Evolutionary conservation across 257 asterid species (phyloP).

Genomic region (Salvia miltiorrhiza): DNA sequence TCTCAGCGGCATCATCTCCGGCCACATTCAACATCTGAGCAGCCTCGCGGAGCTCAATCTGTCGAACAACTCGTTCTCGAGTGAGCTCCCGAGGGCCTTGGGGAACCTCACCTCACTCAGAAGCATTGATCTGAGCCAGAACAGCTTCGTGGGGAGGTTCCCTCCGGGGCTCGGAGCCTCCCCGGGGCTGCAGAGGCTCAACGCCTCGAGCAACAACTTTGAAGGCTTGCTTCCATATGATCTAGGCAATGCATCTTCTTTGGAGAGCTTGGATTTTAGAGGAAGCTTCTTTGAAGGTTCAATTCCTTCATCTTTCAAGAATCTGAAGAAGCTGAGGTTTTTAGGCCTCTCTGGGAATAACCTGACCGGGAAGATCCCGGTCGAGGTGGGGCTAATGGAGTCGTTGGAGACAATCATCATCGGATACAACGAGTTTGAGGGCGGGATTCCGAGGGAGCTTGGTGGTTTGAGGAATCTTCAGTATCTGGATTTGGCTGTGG

Average conservation of each 20-base stretch:
- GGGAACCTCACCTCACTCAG: conserved; percentile 41
- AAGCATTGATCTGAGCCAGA: conserved; percentile 60
- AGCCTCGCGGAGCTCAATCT: conserved; percentile 41
- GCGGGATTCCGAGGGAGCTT: conserved; percentile 58
- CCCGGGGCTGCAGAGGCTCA: conserved; percentile 37
- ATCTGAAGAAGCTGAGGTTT: conserved; percentile 50
- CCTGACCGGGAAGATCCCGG: conserved; percentile 61
- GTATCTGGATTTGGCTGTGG: conserved; percentile 73
- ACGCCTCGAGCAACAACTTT: conserved; percentile 79
- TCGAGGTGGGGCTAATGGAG: conserved; percentile 49
- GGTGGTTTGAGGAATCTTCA: conserved; percentile 57
- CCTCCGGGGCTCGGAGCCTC: conserved; percentile 56
- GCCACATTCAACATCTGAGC: conserved; percentile 37
- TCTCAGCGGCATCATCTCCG: conserved; percentile 57
- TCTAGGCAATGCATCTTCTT: conserved; percentile 40
- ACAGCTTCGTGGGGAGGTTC: conserved; percentile 53
- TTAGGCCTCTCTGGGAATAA: conserved; percentile 78
- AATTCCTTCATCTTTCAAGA: conserved; percentile 56
- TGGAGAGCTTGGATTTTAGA: conserved; percentile 58
- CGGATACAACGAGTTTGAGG: conserved; percentile 68
- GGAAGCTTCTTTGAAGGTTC: conserved; percentile 74
- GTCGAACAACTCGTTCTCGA: conserved; percentile 47
- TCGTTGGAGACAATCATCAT: conserved; percentile 53
- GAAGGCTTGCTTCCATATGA: conserved; percentile 61
- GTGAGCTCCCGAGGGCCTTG: conserved; percentile 38